These are phyloP conservation scores for Farysia itapuensis DNA, from an alignment of 1,284 basidiomycete genomes.

Conservation along the genomic window DNA sequence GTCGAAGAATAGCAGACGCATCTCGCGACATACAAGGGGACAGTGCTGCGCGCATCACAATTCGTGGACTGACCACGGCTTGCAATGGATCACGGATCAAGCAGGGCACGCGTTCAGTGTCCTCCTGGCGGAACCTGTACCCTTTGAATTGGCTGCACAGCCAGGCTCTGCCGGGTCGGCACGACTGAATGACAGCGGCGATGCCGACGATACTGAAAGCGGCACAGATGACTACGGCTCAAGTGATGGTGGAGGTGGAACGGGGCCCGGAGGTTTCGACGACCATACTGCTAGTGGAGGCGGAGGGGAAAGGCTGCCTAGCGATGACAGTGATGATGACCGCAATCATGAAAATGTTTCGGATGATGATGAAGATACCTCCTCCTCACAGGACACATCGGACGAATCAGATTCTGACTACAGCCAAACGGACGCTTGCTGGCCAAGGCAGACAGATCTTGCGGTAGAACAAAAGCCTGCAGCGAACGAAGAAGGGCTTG, in stretches of 20 bases:
- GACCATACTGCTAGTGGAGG: conserved; percentile 29
- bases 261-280: conserved; percentile 10
- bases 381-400: conserved; percentile 4
- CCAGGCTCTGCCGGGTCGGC: conserved; percentile 5
- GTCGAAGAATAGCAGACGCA: too few relatives aligned
- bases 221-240: conserved; percentile 48
- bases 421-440: conserved; percentile 8
- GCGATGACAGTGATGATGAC: conserved; percentile 12
- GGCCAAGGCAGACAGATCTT: background rate
- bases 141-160: conserved; percentile 6
- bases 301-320: conserved; percentile 7
- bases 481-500: conserved; percentile 2
- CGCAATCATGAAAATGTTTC: conserved; percentile 7
- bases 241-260: conserved; percentile 43
- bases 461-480: background rate
- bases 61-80: conserved; percentile 18
- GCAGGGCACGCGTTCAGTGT: conserved; percentile 11
- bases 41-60: conserved; percentile 24
- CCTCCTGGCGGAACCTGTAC: conserved; percentile 12
- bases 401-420: conserved; percentile 46
- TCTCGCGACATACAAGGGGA: too few relatives aligned
- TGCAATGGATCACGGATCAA: conserved; percentile 22
- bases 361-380: conserved; percentile 8
- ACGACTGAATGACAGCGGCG: conserved; percentile 5
- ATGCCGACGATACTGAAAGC: conserved; percentile 14